Conservation (phyloP, 306 rosid species). For the Trifolium pratense region DNA sequence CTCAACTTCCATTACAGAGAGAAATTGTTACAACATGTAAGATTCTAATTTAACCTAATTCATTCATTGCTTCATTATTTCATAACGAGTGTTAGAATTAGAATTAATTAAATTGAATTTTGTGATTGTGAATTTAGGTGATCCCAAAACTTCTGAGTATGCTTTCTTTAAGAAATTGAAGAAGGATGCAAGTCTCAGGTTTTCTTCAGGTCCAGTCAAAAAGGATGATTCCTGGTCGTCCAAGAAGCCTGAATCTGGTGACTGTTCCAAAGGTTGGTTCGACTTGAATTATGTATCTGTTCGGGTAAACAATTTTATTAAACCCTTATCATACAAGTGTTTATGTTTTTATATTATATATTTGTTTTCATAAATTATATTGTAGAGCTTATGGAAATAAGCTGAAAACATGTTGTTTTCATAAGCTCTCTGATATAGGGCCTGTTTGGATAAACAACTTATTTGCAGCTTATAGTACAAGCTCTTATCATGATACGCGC, state of each 20-base stretch:
- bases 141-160: slow-evolving; percentile 80
- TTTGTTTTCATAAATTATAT: neutral
- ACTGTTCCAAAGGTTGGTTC: slow-evolving; percentile 53
- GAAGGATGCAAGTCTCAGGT: slow-evolving; percentile 54
- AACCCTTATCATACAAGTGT: neutral
- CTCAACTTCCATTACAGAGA: slow-evolving; percentile 33
- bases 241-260: slow-evolving; percentile 40
- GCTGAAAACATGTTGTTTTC: neutral
- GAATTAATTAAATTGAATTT: slow-evolving; percentile 22
- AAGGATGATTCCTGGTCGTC: slow-evolving; percentile 41
- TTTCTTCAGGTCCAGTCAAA: slow-evolving; percentile 35
- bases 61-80: slow-evolving; percentile 8
- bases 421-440: too few relatives aligned
- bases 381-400: neutral
- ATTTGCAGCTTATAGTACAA: too few relatives aligned
- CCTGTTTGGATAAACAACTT: too few relatives aligned
- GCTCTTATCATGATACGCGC: too few relatives aligned
- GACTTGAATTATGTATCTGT: slow-evolving; percentile 20
- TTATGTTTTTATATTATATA: neutral
- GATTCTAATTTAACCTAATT: slow-evolving; percentile 13
- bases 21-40: slow-evolving; percentile 32
- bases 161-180: slow-evolving; percentile 80
- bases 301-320: neutral
- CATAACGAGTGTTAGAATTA: neutral
- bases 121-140: slow-evolving; percentile 39